Percentiles rank a stretch among this genome's conserved stretches.
These are phyloP conservation scores for Cystobasidium slooffiae DNA, from an alignment of 1,284 basidiomycete genomes.

Conservation along the genomic window DNA sequence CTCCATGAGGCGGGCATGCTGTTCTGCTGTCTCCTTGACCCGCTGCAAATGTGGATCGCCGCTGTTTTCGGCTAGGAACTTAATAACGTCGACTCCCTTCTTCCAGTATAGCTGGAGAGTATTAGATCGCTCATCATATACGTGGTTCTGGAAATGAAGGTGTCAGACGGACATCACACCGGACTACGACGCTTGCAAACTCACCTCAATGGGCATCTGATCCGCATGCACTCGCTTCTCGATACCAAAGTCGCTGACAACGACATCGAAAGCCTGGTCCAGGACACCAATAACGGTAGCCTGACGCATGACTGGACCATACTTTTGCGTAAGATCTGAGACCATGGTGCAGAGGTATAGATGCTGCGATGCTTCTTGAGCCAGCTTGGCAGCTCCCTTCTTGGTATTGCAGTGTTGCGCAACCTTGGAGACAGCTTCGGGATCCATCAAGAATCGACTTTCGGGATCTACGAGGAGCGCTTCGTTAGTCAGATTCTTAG, in stretches of 20 bases:
- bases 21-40: conserved; percentile 66
- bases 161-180: background rate
- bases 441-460: conserved; percentile 80
- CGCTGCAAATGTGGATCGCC: conserved; percentile 62
- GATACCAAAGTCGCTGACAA: conserved; percentile 65
- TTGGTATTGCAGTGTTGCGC: conserved; percentile 98
- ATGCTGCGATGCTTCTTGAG: conserved; percentile 95
- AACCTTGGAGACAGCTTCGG: conserved; percentile 94
- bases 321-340: conserved; percentile 86
- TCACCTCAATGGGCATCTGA: conserved; percentile 94
- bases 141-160: conserved; percentile 69
- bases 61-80: conserved; percentile 88
- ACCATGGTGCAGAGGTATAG: conserved; percentile 93
- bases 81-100: conserved; percentile 74
- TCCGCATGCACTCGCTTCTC: conserved; percentile 98
- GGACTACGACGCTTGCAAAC: conserved; percentile 52
- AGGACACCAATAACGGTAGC: conserved; percentile 92
- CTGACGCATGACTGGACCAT: conserved; percentile 90
- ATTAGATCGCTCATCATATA: conserved; percentile 89
- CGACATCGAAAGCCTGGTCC: conserved; percentile 93
- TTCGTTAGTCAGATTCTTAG: background rate
- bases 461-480: conserved; percentile 9
- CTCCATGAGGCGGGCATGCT: conserved; percentile 87
- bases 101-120: conserved; percentile 78
- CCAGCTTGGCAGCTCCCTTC: conserved; percentile 83